phyloP scores from a whole-genome alignment of 768 basidiomycete genomes.

The Glaciozyma martinii region DNA sequence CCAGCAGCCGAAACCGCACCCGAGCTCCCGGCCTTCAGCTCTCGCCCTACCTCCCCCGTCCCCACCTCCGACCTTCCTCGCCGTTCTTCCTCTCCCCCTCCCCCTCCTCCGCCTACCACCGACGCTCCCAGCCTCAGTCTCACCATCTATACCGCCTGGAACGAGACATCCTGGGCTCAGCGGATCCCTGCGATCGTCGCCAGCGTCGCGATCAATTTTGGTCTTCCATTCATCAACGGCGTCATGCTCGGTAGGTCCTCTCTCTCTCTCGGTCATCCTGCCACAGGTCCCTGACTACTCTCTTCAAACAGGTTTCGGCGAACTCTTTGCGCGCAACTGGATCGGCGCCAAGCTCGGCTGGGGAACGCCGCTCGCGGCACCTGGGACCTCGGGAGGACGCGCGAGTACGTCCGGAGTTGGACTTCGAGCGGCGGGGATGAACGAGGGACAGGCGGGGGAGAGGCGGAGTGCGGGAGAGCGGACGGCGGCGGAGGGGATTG shows the following conservation, averaged over 20 bases:
- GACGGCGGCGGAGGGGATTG: constrained; percentile 27
- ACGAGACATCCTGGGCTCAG: constrained; percentile 23
- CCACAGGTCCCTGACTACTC: background rate
- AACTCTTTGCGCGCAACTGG: constrained; percentile 58
- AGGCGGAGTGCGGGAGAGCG: constrained; percentile 29
- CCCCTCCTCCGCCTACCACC: background rate
- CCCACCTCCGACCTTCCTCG: background rate
- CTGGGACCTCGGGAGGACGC: background rate
- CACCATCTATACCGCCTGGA: constrained; percentile 27
- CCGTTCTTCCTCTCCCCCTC: constrained; percentile 4
- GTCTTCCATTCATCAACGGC: constrained; percentile 82
- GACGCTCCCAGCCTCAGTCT: constrained; percentile 27
- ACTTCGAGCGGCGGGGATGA: constrained; percentile 19
- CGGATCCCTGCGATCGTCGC: constrained; percentile 30
- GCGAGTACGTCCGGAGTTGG: constrained; percentile 28
- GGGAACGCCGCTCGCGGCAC: constrained; percentile 1
- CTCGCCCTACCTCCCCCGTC: background rate
- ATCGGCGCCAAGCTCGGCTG: constrained; percentile 38
- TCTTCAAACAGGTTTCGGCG: constrained; percentile 54
- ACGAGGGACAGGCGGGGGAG: constrained; percentile 19
- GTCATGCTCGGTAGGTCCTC: constrained; percentile 65
- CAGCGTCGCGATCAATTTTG: constrained; percentile 59
- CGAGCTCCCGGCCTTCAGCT: background rate
- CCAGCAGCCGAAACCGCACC: background rate
- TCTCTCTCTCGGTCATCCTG: background rate